A percentile compares a stretch with the other conserved stretches of the same genome.
These are phyloP conservation scores for Fusarium sp. DNA, from an alignment of 2,329 filamentous ascomycete species.

Conservation along the genomic window DNA sequence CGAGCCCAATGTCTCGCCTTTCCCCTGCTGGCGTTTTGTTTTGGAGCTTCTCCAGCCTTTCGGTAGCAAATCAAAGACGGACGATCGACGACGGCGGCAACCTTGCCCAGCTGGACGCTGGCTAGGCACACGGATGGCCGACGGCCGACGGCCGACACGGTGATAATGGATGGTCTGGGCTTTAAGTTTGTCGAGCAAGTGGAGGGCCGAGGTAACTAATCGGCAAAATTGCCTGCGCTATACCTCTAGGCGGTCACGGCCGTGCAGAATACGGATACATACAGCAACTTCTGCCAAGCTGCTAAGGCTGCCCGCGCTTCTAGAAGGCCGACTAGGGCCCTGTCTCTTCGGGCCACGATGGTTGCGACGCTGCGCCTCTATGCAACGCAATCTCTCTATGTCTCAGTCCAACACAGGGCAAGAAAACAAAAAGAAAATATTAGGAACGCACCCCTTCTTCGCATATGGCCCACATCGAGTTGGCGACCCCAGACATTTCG, in stretches of 20 bases:
- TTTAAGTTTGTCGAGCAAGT: constrained; percentile 6
- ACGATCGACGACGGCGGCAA: constrained; percentile 43
- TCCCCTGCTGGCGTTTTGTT: constrained; percentile 36
- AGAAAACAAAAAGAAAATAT: constrained; percentile 12
- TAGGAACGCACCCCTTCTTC: constrained; percentile 13
- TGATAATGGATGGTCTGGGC: constrained; percentile 20
- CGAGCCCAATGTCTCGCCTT: constrained; percentile 41
- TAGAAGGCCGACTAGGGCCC: constrained; percentile 39
- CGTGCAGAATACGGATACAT: neutral
- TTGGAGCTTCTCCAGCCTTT: constrained; percentile 43
- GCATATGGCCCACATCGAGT: constrained; percentile 11
- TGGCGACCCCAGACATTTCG: constrained; percentile 4
- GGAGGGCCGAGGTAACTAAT: constrained; percentile 4
- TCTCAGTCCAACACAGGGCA: constrained; percentile 9
- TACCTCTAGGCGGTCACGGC: neutral
- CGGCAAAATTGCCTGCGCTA: neutral
- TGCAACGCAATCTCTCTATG: constrained; percentile 44
- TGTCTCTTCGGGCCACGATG: constrained; percentile 22
- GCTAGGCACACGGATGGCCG: neutral
- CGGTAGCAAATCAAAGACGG: constrained; percentile 54
- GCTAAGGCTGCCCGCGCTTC: constrained; percentile 25
- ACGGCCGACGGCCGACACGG: constrained; percentile 4
- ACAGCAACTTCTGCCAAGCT: constrained; percentile 3
- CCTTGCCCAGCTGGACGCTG: constrained; percentile 51
- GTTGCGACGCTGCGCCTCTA: constrained; percentile 43